phyloP scores from a whole-genome alignment of 2,329 filamentous ascomycete genomes.

The Ceratocystis lukuohia region DNA sequence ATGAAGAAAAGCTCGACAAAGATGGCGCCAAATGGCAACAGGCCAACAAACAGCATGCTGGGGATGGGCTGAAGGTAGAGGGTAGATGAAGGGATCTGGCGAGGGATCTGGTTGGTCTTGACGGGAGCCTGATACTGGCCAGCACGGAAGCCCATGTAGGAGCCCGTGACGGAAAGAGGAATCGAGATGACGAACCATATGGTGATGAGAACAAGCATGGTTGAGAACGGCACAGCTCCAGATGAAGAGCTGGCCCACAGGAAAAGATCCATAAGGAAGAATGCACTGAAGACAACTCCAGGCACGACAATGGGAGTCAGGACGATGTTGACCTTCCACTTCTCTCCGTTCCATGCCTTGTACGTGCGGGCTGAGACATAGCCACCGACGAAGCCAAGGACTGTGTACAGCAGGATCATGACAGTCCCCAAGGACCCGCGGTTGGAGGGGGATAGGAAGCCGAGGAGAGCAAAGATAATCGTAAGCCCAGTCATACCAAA shows the following conservation, averaged over 20 bases:
- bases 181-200: conserved; percentile 98
- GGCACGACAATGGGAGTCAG: conserved; percentile 79
- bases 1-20: conserved; percentile 99
- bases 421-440: conserved; percentile 87
- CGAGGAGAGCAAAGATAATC: conserved; percentile 82
- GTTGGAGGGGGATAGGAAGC: conserved; percentile 90
- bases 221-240: conserved; percentile 88
- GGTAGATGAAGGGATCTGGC: conserved; percentile 76
- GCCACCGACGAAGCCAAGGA: conserved; percentile 84
- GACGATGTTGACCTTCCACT: conserved; percentile 87
- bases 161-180: conserved; percentile 76
- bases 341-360: conserved; percentile 82
- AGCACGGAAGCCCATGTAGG: conserved; percentile 83
- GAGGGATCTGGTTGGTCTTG: conserved; percentile 92
- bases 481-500: conserved; percentile 97
- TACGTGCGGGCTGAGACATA: conserved; percentile 85
- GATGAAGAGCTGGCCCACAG: conserved; percentile 88
- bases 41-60: conserved; percentile 80
- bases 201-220: conserved; percentile 82
- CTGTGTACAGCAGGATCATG: conserved; percentile 82
- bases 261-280: conserved; percentile 93
- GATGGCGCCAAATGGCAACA: conserved; percentile 89
- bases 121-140: conserved; percentile 62
- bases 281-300: conserved; percentile 68
- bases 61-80: conserved; percentile 78